Base-by-base conservation (phyloP, 352 stramenopile genomes). In the Phytophthora pluvialis region DNA sequence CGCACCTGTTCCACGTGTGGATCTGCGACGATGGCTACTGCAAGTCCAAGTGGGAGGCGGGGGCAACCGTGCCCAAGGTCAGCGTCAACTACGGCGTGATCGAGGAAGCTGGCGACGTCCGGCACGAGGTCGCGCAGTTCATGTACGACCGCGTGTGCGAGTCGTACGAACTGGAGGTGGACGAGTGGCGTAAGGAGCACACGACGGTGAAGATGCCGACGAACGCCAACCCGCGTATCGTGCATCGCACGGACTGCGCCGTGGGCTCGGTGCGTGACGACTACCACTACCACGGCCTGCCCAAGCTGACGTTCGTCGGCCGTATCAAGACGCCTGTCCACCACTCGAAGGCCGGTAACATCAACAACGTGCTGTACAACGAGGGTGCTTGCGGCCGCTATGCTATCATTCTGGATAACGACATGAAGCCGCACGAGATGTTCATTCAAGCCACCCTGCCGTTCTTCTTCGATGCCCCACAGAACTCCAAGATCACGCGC, bases 311-410 rank as follows among this genome's bases (percentile, higher is more conserved):
- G 33, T 90, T 88, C 47, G 69, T 82, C 1, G 79, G 81, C 13
- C 79, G 81, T 38, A 87, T 90, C 71, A 90, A 89, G 54, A 80
- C 81, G 12, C 80, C 76, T 32, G 77, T 88, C 9, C 84, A 93
- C 65, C 84, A 93, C 71, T 81, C 69, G 29, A 93, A 93, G 60
- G 84, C 84, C 13, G 84, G 82, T 9, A 93, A 93, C 71, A 90
- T 91, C 60, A 93, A 93, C 77, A 91, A 93, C 47, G 80, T 88
- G 35, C 66, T 93, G 5, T 90, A 91, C 76, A 91, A 93, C 48
- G 84, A 93, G 67, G 78, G 80, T n/a, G 80, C 81, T 11, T 78
- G 60, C 39, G 82, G 81, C 8, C 80, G 81, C 18, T 90, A 91
- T 59, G 80, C 78, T 26, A 85, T 93, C 44, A 93, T 93, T 44